A percentile compares a stretch with the other conserved stretches of the same genome.
Evolutionary conservation across 2,329 filamentous ascomycete genomes (phyloP).

Genomic region (Plenodomus lindquistii): DNA sequence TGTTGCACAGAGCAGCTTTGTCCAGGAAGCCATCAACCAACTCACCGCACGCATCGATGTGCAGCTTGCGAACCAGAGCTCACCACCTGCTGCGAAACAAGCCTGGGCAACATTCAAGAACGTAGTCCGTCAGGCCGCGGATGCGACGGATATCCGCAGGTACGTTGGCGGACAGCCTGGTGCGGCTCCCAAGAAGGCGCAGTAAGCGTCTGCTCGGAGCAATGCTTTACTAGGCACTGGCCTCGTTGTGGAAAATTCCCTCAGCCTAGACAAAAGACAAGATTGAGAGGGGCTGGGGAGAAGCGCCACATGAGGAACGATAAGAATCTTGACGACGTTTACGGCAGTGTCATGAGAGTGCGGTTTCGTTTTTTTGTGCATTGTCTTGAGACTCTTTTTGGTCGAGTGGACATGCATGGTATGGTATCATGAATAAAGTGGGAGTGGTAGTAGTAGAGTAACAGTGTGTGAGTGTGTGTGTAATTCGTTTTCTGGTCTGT

Average conservation of each 20-base stretch:
- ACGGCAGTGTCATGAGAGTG: too few relatives aligned
- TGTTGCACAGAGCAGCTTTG: constrained; percentile 86
- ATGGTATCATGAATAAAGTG: too few relatives aligned
- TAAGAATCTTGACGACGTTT: too few relatives aligned
- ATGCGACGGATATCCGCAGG: constrained; percentile 76
- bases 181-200: constrained; percentile 67
- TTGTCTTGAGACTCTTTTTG: too few relatives aligned
- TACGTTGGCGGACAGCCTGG: constrained; percentile 63
- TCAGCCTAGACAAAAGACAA: constrained; percentile 31
- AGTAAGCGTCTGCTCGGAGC: constrained; percentile 34
- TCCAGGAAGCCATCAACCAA: constrained; percentile 78
- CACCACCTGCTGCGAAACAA: constrained; percentile 76
- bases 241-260: constrained; percentile 33
- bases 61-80: constrained; percentile 81
- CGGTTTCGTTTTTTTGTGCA: too few relatives aligned
- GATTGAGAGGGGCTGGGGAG: too few relatives aligned
- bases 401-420: too few relatives aligned
- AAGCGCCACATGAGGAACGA: too few relatives aligned
- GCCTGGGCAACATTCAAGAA: constrained; percentile 81
- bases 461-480: too few relatives aligned
- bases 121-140: constrained; percentile 71
- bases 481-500: too few relatives aligned
- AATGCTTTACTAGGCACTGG: constrained; percentile 10
- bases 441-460: too few relatives aligned
- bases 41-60: constrained; percentile 78